A percentile compares a stretch with the other conserved stretches of the same genome.
Evolutionary conservation across 2,329 filamentous ascomycete species (phyloP).

Genomic region (Myriosclerotinia curreyana): DNA sequence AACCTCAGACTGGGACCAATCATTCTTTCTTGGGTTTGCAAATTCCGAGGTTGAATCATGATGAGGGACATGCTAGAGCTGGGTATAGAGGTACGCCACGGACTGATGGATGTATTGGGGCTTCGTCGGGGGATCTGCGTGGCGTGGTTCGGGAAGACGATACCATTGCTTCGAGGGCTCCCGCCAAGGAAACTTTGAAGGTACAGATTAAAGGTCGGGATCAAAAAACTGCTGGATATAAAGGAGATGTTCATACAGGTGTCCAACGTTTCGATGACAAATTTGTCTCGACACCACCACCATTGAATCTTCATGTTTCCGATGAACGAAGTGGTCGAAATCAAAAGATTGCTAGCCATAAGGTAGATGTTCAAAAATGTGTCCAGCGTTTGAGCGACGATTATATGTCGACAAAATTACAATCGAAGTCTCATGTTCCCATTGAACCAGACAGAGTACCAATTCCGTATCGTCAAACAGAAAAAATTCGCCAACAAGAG

Average conservation of each 20-base stretch:
- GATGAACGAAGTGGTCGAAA: too few relatives aligned
- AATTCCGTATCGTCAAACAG: slow-evolving; percentile 16
- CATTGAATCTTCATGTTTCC: background rate
- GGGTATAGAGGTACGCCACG: slow-evolving; percentile 22
- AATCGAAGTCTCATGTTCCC: too few relatives aligned
- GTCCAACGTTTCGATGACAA: background rate
- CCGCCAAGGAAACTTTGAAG: background rate
- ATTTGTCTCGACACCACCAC: background rate
- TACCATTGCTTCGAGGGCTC: slow-evolving; percentile 22
- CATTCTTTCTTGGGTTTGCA: slow-evolving; percentile 37
- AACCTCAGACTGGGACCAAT: slow-evolving; percentile 32
- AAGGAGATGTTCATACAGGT: slow-evolving; percentile 18
- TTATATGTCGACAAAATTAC: too few relatives aligned
- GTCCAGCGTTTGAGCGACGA: too few relatives aligned
- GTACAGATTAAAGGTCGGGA: background rate
- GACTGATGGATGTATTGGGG: slow-evolving; percentile 22
- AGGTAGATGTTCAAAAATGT: too few relatives aligned
- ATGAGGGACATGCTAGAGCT: slow-evolving; percentile 32
- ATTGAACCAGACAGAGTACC: slow-evolving; percentile 1
- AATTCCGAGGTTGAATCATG: slow-evolving; percentile 31
- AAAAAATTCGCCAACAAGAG: slow-evolving; percentile 22
- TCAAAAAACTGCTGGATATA: background rate
- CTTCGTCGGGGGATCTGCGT: slow-evolving; percentile 8
- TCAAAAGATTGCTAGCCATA: too few relatives aligned
- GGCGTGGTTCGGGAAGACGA: slow-evolving; percentile 25